phyloP scores from a whole-genome alignment of 106 monocot species.

The Platanthera guangdongensis region DNA sequence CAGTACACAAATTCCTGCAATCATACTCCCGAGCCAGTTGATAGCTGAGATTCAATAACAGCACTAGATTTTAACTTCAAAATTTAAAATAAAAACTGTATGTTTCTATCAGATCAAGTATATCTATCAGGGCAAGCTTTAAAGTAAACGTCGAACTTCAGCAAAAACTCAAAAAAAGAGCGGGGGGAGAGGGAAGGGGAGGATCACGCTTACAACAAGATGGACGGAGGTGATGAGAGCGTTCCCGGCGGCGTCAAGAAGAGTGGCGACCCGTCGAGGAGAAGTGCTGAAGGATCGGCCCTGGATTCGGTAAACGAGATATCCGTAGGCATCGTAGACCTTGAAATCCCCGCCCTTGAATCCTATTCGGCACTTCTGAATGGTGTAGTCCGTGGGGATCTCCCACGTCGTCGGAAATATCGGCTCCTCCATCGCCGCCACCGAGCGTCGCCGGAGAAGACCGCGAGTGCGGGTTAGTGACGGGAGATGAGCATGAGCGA shows the following conservation, averaged over 20 bases:
- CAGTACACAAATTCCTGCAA: background rate
- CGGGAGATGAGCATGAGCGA: too few species aligned
- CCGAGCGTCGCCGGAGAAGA: too few species aligned
- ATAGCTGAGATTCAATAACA: background rate
- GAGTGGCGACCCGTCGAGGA: slow-evolving; percentile 19
- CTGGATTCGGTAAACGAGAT: slow-evolving; percentile 21
- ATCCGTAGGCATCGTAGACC: slow-evolving; percentile 31
- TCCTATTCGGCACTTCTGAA: slow-evolving; percentile 22
- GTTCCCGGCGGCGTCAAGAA: slow-evolving; percentile 30
- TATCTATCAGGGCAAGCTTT: too few species aligned
- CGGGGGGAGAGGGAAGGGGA: background rate
- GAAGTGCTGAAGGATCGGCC: slow-evolving; percentile 13
- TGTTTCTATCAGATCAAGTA: background rate
- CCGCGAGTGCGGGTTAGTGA: too few species aligned
- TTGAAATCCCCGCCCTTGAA: slow-evolving; percentile 21
- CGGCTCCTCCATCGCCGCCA: background rate
- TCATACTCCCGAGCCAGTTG: background rate
- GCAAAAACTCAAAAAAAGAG: background rate
- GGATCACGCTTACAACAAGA: slow-evolving; percentile 20
- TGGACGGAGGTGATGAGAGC: slow-evolving; percentile 32
- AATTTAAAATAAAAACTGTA: background rate
- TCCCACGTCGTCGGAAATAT: slow-evolving; percentile 18
- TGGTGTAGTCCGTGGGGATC: slow-evolving; percentile 44
- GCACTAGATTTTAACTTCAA: background rate
- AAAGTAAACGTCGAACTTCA: too few species aligned